A percentile compares a stretch with the other conserved stretches of the same genome.
Conservation (phyloP, 257 asterid genomes). For the Mentha longifolia region DNA sequence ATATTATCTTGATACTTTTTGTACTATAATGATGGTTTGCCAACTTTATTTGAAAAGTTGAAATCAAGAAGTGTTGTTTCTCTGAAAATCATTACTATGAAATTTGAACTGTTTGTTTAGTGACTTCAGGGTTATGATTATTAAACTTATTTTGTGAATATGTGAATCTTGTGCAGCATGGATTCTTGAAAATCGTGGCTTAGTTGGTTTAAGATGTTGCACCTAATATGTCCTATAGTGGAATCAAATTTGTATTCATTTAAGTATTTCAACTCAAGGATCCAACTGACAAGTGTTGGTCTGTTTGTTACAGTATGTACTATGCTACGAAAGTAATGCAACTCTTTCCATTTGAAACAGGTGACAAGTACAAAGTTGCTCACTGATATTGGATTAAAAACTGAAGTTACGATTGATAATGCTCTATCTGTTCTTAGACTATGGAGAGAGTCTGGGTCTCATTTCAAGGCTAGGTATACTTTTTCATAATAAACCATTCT, state of each 20-base stretch:
- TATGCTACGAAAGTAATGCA: conserved; percentile 33
- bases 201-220: conserved; percentile 2
- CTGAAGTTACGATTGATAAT: conserved; percentile 63
- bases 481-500: not conserved
- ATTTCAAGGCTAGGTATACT: conserved; percentile 69
- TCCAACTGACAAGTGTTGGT: conserved; percentile 15
- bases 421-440: conserved; percentile 57
- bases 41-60: too few species aligned
- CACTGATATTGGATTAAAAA: conserved; percentile 63
- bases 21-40: not conserved
- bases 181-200: conserved; percentile 4
- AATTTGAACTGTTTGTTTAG: not conserved
- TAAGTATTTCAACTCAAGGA: conserved; percentile 4
- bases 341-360: conserved; percentile 47
- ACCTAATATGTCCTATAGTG: not conserved
- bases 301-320: conserved; percentile 21
- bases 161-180: not conserved
- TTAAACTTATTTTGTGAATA: not conserved
- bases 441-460: conserved; percentile 60
- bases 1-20: not conserved
- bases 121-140: not conserved
- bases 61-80: not conserved
- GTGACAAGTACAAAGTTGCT: conserved; percentile 71
- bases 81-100: not conserved
- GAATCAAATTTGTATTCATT: not conserved